phyloP scores from a whole-genome alignment of 2,329 filamentous ascomycete genomes.

The Neopestalotiopsis rosae region DNA sequence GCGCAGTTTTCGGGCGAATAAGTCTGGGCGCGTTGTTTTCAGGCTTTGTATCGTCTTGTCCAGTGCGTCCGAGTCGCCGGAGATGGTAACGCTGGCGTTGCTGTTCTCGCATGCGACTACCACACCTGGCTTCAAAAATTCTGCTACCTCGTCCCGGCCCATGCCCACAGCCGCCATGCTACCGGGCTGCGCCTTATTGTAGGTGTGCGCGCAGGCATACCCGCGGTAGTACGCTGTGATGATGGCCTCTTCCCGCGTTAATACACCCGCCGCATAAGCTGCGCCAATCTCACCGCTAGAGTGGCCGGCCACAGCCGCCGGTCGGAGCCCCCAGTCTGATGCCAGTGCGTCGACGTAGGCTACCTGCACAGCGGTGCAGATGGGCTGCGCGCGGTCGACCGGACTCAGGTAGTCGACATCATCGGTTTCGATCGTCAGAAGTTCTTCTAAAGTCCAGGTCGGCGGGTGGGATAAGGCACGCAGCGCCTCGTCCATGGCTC shows the following conservation, averaged over 20 bases:
- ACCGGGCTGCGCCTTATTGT: slow-evolving; percentile 22
- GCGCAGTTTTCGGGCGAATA: slow-evolving; percentile 38
- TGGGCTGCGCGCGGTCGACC: not conserved
- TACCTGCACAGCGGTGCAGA: slow-evolving; percentile 10
- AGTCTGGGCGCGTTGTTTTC: slow-evolving; percentile 34
- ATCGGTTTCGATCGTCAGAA: not conserved
- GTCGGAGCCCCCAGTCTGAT: not conserved
- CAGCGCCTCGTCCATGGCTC: not conserved
- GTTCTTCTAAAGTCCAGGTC: not conserved
- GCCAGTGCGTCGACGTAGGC: slow-evolving; percentile 1
- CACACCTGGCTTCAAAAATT: slow-evolving; percentile 33
- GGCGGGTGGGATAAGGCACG: not conserved
- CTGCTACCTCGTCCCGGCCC: slow-evolving; percentile 33
- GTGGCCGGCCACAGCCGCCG: slow-evolving; percentile 4
- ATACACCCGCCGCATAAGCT: slow-evolving; percentile 11
- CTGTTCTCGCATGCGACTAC: slow-evolving; percentile 38
- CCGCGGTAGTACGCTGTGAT: slow-evolving; percentile 9
- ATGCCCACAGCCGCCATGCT: slow-evolving; percentile 48
- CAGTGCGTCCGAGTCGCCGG: slow-evolving; percentile 29
- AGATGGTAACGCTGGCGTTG: slow-evolving; percentile 36
- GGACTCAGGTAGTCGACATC: not conserved
- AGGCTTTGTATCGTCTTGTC: slow-evolving; percentile 33
- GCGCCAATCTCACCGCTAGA: slow-evolving; percentile 14
- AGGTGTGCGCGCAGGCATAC: not conserved
- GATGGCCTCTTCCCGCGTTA: not conserved